Evolutionary conservation across 768 basidiomycete genomes (phyloP), one percentile per base, ranked within the genome.

Genomic region (Lentinula sp.): DNA sequence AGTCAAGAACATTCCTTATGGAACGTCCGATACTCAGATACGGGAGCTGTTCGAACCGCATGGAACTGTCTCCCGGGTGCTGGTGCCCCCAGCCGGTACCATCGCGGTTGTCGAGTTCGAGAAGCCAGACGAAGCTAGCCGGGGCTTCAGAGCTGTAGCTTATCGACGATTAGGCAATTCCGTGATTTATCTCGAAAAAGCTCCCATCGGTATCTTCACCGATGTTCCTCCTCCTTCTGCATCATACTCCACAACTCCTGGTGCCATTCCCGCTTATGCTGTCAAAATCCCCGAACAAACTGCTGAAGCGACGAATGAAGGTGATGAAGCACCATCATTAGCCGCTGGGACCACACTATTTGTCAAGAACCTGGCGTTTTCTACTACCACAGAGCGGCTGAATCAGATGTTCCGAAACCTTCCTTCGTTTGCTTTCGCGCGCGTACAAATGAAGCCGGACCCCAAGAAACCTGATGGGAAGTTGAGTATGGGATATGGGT

Each of bases 1-100:
- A 16, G 90, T 98, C 64, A 98, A 98, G 77, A 98, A 98, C 74
- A 93, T 99, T 49, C 96, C 97, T 0, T 96, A 90, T 67, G 93
- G 91, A 6, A 96, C 95, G 2, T 83, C 87, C 0, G 72, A 77
- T 0, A 81, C 85, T 16, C 84, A 92, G 64, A 84, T 98, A n/a
- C 82, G 83, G 23, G 87, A 87, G 62, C 71, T 98, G 52, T 95
- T 98, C 67, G 81, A 84, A 57, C 78, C 81, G 0, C 87, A 94
- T 66, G 95, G 95, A 3, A 74, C 78, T 59, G 73, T 96, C 28
- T 77, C 67, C 18, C 80, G 90, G 10, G 82, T 97, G 6, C 73
- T 97, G 3, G 82, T 98, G 0, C 95, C 96, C 1, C 95, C 96
- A 0, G 89, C 93, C 8, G 95, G 96, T 1, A 95, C 94, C 4